Conservation (phyloP, 257 asterid species). For the Fraxinus anomala region DNA sequence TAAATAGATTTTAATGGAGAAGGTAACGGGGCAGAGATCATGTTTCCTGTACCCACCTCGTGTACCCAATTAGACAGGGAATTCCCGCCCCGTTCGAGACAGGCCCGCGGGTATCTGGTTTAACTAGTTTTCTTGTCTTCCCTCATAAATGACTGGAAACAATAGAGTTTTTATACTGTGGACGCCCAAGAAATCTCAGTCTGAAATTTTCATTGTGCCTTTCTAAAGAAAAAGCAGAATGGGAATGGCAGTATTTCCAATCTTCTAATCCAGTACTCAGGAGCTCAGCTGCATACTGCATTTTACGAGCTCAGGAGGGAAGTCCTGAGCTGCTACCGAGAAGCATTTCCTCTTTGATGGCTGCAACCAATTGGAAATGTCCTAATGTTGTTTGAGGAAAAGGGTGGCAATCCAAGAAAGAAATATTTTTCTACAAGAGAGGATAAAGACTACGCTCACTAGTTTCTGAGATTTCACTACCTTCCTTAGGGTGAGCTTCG, state of each 20-base stretch:
- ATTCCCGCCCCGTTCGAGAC: too few relatives aligned
- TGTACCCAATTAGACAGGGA: too few relatives aligned
- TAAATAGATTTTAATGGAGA: too few relatives aligned
- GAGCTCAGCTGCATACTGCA: neutral
- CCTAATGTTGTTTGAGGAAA: neutral
- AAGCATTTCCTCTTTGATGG: neutral
- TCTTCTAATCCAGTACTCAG: neutral
- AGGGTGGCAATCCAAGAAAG: neutral
- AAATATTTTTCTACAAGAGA: neutral
- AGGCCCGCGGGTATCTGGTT: too few relatives aligned
- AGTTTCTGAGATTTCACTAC: neutral
- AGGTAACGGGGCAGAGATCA: too few relatives aligned
- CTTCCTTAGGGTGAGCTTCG: neutral
- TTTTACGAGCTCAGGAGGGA: neutral
- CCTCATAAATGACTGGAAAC: neutral
- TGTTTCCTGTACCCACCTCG: too few relatives aligned
- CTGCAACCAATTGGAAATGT: neutral
- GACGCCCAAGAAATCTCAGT: neutral
- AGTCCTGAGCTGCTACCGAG: neutral
- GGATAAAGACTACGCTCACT: neutral
- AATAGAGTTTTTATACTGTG: neutral
- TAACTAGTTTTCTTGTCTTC: too few relatives aligned
- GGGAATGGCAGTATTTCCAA: neutral
- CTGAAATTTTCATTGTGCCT: neutral
- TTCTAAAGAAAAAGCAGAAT: neutral